Percentiles rank a stretch among this genome's conserved stretches.
phyloP scores from a whole-genome alignment of 176 grass and related monocot species.

The Carex scoparia region DNA sequence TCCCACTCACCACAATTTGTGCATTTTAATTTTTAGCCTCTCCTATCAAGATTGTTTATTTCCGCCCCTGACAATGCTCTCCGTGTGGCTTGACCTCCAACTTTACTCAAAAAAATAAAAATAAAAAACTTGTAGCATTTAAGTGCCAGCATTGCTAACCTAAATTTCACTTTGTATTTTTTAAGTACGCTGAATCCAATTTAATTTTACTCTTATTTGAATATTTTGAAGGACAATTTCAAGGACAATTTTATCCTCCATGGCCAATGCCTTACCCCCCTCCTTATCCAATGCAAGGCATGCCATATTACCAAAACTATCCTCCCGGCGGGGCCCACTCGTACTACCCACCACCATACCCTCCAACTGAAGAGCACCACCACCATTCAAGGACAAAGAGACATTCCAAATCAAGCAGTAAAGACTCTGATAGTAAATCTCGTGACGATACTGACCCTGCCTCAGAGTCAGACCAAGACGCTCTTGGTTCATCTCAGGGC shows the following conservation, averaged over 20 bases:
- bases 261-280: constrained; percentile 86
- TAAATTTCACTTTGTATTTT: not conserved
- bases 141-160: not conserved
- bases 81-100: too few species aligned
- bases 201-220: not conserved
- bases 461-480: constrained; percentile 37
- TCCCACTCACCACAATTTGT: too few species aligned
- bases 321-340: constrained; percentile 39
- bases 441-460: constrained; percentile 57
- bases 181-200: not conserved
- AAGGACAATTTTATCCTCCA: constrained; percentile 61
- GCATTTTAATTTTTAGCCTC: too few species aligned
- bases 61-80: too few species aligned
- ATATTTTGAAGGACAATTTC: not conserved
- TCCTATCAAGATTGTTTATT: too few species aligned
- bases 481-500: constrained; percentile 38
- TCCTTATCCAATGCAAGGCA: constrained; percentile 71
- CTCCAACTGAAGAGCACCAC: constrained; percentile 53
- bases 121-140: not conserved
- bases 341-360: constrained; percentile 63
- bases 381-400: constrained; percentile 26
- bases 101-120: too few species aligned
- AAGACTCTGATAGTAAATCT: constrained; percentile 53
- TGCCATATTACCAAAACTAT: constrained; percentile 79
- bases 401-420: constrained; percentile 41